Conservation (phyloP, 768 basidiomycete species). For the Amanita subjunquillea region DNA sequence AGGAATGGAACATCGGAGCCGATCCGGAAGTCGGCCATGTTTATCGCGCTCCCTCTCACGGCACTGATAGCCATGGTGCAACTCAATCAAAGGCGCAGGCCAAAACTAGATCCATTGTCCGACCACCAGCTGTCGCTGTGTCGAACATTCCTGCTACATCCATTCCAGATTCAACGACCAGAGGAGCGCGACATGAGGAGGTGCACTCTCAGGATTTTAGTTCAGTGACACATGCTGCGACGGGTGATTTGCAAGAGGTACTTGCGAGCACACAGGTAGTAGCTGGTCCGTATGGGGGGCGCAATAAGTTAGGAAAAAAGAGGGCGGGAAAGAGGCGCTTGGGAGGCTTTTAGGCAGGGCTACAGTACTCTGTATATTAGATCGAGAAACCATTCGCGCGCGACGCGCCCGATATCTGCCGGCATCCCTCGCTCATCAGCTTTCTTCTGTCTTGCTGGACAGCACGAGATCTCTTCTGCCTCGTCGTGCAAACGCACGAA, state of each 20-base stretch:
- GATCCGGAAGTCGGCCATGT: slow-evolving; percentile 34
- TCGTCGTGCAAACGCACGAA: slow-evolving; percentile 59
- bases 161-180: slow-evolving; percentile 8
- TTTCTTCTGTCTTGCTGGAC: slow-evolving; percentile 7
- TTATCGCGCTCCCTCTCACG: slow-evolving; percentile 47
- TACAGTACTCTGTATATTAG: neutral
- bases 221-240: neutral
- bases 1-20: slow-evolving; percentile 55
- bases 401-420: slow-evolving; percentile 4
- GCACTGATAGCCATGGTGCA: slow-evolving; percentile 6
- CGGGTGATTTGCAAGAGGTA: slow-evolving; percentile 26
- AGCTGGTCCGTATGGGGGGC: slow-evolving; percentile 63
- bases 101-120: slow-evolving; percentile 11
- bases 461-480: slow-evolving; percentile 9
- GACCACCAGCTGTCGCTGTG: slow-evolving; percentile 30
- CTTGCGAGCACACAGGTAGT: slow-evolving; percentile 61
- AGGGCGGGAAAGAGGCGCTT: slow-evolving; percentile 55
- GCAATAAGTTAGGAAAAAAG: slow-evolving; percentile 39
- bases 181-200: neutral
- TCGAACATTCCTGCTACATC: slow-evolving; percentile 14
- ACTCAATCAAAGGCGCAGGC: neutral
- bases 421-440: slow-evolving; percentile 4
- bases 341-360: slow-evolving; percentile 52
- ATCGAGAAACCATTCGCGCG: neutral
- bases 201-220: neutral